These are phyloP conservation scores for Apiotrichum sp. DNA, from an alignment of 1,284 basidiomycete genomes.

Conservation along the genomic window DNA sequence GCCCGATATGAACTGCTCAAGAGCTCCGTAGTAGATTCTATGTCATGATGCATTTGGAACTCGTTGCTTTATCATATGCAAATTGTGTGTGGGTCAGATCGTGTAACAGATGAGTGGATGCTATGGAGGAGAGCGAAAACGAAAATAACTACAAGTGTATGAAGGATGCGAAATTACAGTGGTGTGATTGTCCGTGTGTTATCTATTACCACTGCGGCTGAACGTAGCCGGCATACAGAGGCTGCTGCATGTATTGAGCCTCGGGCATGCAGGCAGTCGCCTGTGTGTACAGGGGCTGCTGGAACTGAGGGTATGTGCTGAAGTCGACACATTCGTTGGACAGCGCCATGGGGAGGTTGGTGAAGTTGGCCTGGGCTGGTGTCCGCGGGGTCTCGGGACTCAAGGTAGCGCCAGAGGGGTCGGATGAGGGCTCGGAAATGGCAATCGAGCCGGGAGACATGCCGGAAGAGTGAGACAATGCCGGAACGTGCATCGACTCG, in stretches of 20 bases:
- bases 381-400: constrained; percentile 13
- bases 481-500: neutral
- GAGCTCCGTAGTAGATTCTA: neutral
- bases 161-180: neutral
- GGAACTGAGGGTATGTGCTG: neutral
- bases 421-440: constrained; percentile 7
- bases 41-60: neutral
- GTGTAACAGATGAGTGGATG: too few species aligned
- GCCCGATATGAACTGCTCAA: too few species aligned
- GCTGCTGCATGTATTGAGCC: neutral
- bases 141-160: too few species aligned
- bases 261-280: neutral
- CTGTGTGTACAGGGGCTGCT: constrained; percentile 6
- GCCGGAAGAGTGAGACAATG: constrained; percentile 3
- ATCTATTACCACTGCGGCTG: constrained; percentile 12
- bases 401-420: neutral
- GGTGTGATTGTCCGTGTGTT: neutral
- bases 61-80: too few species aligned
- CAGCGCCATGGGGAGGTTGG: constrained; percentile 6
- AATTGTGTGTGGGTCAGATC: too few species aligned
- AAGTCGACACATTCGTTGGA: constrained; percentile 4
- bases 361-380: constrained; percentile 11
- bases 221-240: constrained; percentile 10
- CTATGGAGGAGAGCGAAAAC: too few species aligned
- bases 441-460: constrained; percentile 14